Percentiles rank a stretch among this genome's conserved stretches.
phyloP scores from a whole-genome alignment of 176 grass and related monocot species.

The maize (Zea mays) region DNA sequence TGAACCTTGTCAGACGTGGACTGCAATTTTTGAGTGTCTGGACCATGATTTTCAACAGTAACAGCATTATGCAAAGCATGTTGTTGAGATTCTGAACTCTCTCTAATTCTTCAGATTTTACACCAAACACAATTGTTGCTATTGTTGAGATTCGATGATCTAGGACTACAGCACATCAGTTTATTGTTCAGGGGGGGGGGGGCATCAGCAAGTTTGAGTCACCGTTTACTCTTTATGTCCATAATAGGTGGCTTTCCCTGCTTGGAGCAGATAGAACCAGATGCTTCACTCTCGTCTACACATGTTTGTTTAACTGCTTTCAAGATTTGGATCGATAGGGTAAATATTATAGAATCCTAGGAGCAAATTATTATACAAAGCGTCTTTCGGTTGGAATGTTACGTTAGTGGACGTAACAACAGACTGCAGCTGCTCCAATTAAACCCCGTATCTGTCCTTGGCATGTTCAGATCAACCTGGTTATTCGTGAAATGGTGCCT shows the following conservation, averaged over 20 bases:
- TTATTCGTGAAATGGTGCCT: neutral
- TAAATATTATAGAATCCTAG: neutral
- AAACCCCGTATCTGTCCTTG: constrained; percentile 17
- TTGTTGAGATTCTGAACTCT: no score
- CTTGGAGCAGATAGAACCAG: neutral
- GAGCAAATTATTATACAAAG: neutral
- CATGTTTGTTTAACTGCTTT: neutral
- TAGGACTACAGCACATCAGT: no score
- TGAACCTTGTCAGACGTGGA: no score
- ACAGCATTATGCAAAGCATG: no score
- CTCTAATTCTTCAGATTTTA: no score
- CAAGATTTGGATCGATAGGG: neutral
- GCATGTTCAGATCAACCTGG: constrained; percentile 19
- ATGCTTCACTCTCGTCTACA: constrained; percentile 21
- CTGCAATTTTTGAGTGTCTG: no score
- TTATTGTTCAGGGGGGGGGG: no score
- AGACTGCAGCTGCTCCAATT: neutral
- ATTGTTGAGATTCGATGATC: no score
- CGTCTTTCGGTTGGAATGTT: neutral
- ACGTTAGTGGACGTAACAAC: neutral
- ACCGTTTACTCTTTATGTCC: neutral
- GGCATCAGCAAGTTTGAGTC: no score
- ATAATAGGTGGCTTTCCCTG: neutral
- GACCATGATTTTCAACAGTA: no score
- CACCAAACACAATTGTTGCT: no score